Conservation (phyloP, 2,329 filamentous ascomycete species). For the Cladosporium sp. region DNA sequence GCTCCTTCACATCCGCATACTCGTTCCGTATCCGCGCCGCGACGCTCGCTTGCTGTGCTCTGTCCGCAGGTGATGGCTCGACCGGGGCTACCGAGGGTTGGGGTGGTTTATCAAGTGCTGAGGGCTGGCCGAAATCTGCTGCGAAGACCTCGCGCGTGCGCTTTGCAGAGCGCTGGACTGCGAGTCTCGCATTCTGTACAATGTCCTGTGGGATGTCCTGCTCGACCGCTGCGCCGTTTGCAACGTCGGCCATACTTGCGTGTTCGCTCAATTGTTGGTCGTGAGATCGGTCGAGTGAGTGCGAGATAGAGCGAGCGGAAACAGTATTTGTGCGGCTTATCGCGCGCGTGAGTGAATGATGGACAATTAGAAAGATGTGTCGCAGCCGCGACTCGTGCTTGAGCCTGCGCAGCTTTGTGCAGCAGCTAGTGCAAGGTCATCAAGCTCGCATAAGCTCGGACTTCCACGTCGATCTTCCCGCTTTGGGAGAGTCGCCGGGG, state of each 20-base stretch:
- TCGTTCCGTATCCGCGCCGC: conserved; percentile 60
- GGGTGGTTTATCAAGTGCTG: conserved; percentile 36
- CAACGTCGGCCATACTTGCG: conserved; percentile 4
- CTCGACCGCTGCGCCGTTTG: background rate
- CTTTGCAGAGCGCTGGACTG: conserved; percentile 44
- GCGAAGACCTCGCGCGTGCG: conserved; percentile 50
- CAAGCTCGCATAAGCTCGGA: no score
- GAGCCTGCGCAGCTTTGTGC: no score
- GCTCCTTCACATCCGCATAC: conserved; percentile 69
- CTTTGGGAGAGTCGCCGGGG: background rate
- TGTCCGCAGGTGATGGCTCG: conserved; percentile 38
- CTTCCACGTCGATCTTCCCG: background rate
- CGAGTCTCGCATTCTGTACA: conserved; percentile 14
- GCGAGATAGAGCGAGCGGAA: background rate
- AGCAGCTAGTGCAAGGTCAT: no score
- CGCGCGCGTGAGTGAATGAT: no score
- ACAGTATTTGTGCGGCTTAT: background rate
- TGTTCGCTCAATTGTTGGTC: background rate
- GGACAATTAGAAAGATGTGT: no score
- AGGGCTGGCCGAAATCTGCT: conserved; percentile 43
- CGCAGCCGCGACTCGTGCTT: no score
- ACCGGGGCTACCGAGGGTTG: conserved; percentile 39
- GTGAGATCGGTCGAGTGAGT: background rate
- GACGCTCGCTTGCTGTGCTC: conserved; percentile 43
- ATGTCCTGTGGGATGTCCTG: conserved; percentile 8